These are phyloP conservation scores for Eucalyptus fibrosa DNA, from an alignment of 345 rosid species.

Conservation along the genomic window DNA sequence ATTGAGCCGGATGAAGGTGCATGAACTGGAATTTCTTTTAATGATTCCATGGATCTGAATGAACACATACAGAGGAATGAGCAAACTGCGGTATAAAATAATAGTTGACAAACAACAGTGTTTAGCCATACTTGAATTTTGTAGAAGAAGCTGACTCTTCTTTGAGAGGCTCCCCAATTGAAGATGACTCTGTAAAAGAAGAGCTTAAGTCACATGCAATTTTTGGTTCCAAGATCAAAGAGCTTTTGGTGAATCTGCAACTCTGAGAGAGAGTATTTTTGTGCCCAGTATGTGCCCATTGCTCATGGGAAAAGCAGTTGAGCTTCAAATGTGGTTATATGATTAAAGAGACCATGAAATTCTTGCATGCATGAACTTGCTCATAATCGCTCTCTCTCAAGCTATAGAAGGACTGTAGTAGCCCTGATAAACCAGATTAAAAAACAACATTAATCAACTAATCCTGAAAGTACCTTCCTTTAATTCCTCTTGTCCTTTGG, in stretches of 20 bases:
- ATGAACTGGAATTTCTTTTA: slow-evolving; percentile 31
- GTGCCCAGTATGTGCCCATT: neutral
- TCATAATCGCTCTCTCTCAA: neutral
- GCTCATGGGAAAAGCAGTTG: neutral
- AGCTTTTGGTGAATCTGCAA: neutral
- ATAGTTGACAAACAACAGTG: neutral
- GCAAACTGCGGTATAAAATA: neutral
- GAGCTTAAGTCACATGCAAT: neutral
- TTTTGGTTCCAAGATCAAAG: neutral
- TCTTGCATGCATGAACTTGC: neutral
- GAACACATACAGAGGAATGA: slow-evolving; percentile 1
- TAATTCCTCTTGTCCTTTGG: slow-evolving; percentile 23
- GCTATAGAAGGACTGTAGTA: neutral
- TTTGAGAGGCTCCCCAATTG: slow-evolving; percentile 26
- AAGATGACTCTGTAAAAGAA: slow-evolving; percentile 30
- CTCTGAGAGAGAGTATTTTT: neutral
- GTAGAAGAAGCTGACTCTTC: slow-evolving; percentile 34
- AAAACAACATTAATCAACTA: neutral
- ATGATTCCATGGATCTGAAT: slow-evolving; percentile 37
- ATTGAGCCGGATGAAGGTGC: slow-evolving; percentile 29
- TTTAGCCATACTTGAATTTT: slow-evolving; percentile 42
- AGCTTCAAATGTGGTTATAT: neutral
- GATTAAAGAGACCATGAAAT: neutral
- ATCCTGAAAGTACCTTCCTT: slow-evolving; percentile 36
- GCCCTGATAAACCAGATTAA: neutral